Conservation (phyloP, 306 rosid species). For the Cyclanthera cordifolia region DNA sequence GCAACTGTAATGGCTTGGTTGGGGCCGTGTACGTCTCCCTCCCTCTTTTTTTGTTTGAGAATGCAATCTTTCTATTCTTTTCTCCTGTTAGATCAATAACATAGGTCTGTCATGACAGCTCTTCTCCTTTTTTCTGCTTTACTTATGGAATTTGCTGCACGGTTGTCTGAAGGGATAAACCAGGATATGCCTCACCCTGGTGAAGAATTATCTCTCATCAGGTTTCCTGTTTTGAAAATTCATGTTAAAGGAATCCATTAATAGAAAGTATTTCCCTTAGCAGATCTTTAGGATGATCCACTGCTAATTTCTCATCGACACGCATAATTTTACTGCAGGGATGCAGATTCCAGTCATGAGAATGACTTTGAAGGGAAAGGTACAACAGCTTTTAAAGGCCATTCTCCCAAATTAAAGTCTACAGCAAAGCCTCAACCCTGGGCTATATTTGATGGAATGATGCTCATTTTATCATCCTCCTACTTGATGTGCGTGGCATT, state of each 20-base stretch:
- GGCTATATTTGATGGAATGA: slow-evolving; percentile 73
- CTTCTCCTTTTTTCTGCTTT: slow-evolving; percentile 79
- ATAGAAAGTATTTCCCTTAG: background rate
- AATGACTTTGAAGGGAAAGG: slow-evolving; percentile 30
- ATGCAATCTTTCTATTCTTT: background rate
- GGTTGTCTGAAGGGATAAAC: slow-evolving; percentile 68
- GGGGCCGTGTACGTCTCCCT: slow-evolving; percentile 70
- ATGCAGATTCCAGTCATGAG: slow-evolving; percentile 33
- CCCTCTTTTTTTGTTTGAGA: slow-evolving; percentile 7
- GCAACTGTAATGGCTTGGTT: slow-evolving; percentile 87
- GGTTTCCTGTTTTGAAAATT: slow-evolving; percentile 21
- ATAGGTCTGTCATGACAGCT: slow-evolving; percentile 31
- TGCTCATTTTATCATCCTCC: slow-evolving; percentile 76
- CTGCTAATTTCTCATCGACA: slow-evolving; percentile 1
- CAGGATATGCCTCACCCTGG: slow-evolving; percentile 28
- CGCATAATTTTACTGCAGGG: slow-evolving; percentile 30
- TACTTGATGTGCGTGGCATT: slow-evolving; percentile 62
- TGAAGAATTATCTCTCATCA: slow-evolving; percentile 57
- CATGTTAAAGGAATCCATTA: background rate
- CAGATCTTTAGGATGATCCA: background rate
- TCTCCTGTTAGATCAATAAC: slow-evolving; percentile 9
- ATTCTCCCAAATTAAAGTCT: slow-evolving; percentile 41
- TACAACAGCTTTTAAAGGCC: slow-evolving; percentile 20
- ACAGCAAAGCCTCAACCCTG: slow-evolving; percentile 44
- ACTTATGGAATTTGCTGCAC: slow-evolving; percentile 89